Percentiles rank a stretch among this genome's conserved stretches.
Conservation (phyloP, 2,329 filamentous ascomycete genomes). For the Xylaria digitata region DNA sequence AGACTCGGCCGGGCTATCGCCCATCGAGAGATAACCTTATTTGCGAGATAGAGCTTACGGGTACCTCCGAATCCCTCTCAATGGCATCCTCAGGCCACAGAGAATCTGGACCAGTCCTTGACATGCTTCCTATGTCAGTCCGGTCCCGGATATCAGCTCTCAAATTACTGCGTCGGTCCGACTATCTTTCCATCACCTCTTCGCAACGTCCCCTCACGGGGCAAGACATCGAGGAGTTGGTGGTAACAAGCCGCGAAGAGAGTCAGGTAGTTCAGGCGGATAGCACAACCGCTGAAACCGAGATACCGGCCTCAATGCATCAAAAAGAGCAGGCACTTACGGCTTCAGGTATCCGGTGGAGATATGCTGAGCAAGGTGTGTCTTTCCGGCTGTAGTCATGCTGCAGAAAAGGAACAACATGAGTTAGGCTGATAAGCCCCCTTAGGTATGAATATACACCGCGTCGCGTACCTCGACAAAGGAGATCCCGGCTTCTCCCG, state of each 20-base stretch:
- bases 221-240: conserved; percentile 29
- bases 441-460: conserved; percentile 44
- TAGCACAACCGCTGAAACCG: neutral
- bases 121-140: conserved; percentile 64
- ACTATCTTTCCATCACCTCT: conserved; percentile 50
- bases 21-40: conserved; percentile 7
- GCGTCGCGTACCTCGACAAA: conserved; percentile 50
- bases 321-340: conserved; percentile 5
- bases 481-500: conserved; percentile 62
- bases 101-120: conserved; percentile 50
- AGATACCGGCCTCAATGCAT: conserved; percentile 4
- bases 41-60: conserved; percentile 47
- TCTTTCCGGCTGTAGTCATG: neutral
- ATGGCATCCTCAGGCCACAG: too few species aligned
- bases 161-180: conserved; percentile 59
- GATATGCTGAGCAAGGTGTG: conserved; percentile 49
- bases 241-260: conserved; percentile 33
- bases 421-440: conserved; percentile 2
- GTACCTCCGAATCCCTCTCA: conserved; percentile 23
- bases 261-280: conserved; percentile 22
- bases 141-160: conserved; percentile 63
- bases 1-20: neutral
- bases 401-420: neutral
- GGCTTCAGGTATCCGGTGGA: conserved; percentile 44
- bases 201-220: conserved; percentile 40